Evolutionary conservation across 1,284 basidiomycete species (phyloP).

Genomic region (Phellopilus nigrolimitatus): DNA sequence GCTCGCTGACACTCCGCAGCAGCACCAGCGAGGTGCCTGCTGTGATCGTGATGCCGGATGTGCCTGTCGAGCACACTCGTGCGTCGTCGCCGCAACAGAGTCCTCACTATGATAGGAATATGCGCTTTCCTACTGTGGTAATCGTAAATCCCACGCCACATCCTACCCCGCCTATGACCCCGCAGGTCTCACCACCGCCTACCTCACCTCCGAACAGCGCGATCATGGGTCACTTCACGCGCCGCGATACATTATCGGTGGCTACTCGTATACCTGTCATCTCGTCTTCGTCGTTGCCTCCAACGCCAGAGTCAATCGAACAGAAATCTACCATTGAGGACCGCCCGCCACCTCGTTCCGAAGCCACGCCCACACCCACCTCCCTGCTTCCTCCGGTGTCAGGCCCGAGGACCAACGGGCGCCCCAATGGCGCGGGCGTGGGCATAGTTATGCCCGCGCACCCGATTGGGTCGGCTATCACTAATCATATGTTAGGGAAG

Average conservation of each 20-base stretch:
- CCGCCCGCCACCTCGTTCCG: not conserved
- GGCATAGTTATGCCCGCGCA: not conserved
- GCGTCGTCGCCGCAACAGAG: constrained; percentile 2
- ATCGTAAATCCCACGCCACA: constrained; percentile 49
- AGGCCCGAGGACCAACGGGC: not conserved
- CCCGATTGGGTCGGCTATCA: not conserved
- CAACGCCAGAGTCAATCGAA: not conserved
- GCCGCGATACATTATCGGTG: not conserved
- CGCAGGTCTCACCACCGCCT: constrained; percentile 10
- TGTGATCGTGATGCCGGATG: constrained; percentile 2
- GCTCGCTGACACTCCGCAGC: not conserved
- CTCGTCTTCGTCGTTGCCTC: not conserved
- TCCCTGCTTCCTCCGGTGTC: not conserved
- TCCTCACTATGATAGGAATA: constrained; percentile 20
- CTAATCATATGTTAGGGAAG: not conserved
- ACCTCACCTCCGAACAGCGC: not conserved
- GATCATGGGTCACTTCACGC: not conserved
- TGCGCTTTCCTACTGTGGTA: constrained; percentile 43
- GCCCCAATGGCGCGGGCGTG: not conserved
- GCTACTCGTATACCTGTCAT: not conserved
- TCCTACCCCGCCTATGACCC: constrained; percentile 30
- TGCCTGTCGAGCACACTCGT: not conserved
- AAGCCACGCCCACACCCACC: too few species aligned
- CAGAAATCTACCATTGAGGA: not conserved
- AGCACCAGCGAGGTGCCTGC: not conserved